Evolutionary conservation across 2,329 filamentous ascomycete genomes (phyloP).

Genomic region (Septoria petroselini): DNA sequence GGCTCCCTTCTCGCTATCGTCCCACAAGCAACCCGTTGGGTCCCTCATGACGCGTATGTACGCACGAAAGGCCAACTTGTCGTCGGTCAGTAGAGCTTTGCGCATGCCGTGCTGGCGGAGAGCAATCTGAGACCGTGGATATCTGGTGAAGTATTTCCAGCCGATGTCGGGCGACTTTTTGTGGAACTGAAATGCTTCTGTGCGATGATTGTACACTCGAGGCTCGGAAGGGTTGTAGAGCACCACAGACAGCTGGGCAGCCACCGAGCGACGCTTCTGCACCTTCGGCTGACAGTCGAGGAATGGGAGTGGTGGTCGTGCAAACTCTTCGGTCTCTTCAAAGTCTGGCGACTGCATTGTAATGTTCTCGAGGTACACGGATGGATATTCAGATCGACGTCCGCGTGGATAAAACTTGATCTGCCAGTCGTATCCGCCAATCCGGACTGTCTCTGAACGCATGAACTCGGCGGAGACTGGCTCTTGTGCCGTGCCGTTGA

Average conservation of each 20-base stretch:
- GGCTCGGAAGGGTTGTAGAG: conserved; percentile 63
- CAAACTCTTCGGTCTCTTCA: conserved; percentile 30
- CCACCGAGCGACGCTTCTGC: conserved; percentile 45
- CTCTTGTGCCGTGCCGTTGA: conserved; percentile 59
- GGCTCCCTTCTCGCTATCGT: conserved; percentile 42
- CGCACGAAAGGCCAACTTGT: conserved; percentile 60
- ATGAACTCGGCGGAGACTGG: conserved; percentile 59
- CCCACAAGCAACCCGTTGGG: conserved; percentile 60
- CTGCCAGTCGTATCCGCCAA: conserved; percentile 62
- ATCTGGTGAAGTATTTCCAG: conserved; percentile 59
- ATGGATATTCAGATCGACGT: conserved; percentile 57
- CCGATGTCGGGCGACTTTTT: conserved; percentile 60
- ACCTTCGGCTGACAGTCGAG: conserved; percentile 29
- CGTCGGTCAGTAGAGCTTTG: conserved; percentile 57
- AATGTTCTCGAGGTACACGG: conserved; percentile 62
- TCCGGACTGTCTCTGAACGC: conserved; percentile 54
- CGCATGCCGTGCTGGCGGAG: conserved; percentile 56
- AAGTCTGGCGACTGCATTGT: conserved; percentile 39
- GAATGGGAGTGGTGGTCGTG: conserved; percentile 32
- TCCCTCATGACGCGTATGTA: conserved; percentile 62
- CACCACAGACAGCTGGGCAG: conserved; percentile 61
- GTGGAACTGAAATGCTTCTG: conserved; percentile 59
- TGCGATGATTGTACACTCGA: conserved; percentile 55
- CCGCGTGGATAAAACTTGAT: conserved; percentile 64
- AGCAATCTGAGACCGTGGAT: conserved; percentile 58